phyloP scores from a whole-genome alignment of 371 early-diverging fungal species.

The Sporodiniella umbellata region DNA sequence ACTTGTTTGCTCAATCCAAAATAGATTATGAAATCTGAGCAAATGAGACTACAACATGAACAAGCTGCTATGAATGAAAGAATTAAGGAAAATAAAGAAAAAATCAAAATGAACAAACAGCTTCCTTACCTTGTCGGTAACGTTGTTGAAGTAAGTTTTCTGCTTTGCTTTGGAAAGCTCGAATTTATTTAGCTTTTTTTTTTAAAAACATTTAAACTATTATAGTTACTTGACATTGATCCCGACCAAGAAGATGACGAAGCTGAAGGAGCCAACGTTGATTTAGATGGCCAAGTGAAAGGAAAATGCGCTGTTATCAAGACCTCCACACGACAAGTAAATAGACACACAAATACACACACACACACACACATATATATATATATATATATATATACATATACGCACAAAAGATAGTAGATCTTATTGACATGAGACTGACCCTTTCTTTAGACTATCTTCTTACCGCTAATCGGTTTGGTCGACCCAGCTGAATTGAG shows the following conservation, averaged over 20 bases:
- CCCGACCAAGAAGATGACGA: slow-evolving; percentile 83
- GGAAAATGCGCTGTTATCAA: slow-evolving; percentile 98
- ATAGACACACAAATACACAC: background rate
- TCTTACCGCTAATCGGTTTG: slow-evolving; percentile 97
- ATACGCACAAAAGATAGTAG: too few species aligned
- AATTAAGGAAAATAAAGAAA: slow-evolving; percentile 99
- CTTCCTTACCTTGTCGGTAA: slow-evolving; percentile 99
- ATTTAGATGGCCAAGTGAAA: slow-evolving; percentile 88
- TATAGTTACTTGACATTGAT: slow-evolving; percentile 88
- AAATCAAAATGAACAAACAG: slow-evolving; percentile 98
- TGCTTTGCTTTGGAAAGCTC: background rate
- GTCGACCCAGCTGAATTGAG: slow-evolving; percentile 91
- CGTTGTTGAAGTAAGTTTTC: slow-evolving; percentile 89
- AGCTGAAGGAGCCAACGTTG: slow-evolving; percentile 94
- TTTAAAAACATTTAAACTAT: too few species aligned
- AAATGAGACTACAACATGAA: slow-evolving; percentile 85
- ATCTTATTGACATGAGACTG: background rate
- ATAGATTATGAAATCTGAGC: slow-evolving; percentile 91
- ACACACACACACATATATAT: too few species aligned
- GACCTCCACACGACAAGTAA: slow-evolving; percentile 93
- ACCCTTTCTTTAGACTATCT: slow-evolving; percentile 71
- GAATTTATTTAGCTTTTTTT: too few species aligned
- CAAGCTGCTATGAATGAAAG: slow-evolving; percentile 86
- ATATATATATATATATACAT: too few species aligned
- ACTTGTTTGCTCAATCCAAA: background rate